These are phyloP conservation scores for Cutaneotrichosporon sp. DNA, from an alignment of 1,284 basidiomycete species.

Conservation along the genomic window DNA sequence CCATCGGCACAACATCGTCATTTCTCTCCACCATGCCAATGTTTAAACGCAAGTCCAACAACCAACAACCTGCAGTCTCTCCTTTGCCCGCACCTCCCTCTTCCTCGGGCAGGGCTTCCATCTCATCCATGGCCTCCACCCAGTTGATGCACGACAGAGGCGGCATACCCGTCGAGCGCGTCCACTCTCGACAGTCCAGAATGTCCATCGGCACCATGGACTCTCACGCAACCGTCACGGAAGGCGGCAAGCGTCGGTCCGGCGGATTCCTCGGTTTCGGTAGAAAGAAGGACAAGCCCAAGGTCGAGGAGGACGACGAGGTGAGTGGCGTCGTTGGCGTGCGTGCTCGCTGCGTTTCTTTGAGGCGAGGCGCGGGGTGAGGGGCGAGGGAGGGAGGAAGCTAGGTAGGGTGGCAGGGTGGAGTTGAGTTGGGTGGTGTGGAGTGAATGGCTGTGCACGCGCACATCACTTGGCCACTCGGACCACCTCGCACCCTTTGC, in stretches of 20 bases:
- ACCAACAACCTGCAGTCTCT: constrained; percentile 4
- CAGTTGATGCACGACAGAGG: constrained; percentile 7
- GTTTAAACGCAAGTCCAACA: constrained; percentile 22
- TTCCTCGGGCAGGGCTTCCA: constrained; percentile 10
- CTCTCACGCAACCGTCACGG: constrained; percentile 15
- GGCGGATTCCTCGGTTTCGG: constrained; percentile 23
- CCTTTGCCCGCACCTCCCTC: constrained; percentile 6
- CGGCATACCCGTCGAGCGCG: constrained; percentile 10
- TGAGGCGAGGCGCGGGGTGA: too few species aligned
- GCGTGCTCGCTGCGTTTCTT: not conserved
- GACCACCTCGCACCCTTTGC: not conserved
- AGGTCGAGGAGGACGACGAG: constrained; percentile 6
- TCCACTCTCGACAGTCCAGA: constrained; percentile 13
- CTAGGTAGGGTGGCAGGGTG: too few species aligned
- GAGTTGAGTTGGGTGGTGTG: not conserved
- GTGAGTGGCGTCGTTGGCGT: constrained; percentile 5
- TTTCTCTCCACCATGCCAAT: constrained; percentile 7
- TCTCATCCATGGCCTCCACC: constrained; percentile 17
- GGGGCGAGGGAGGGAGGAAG: not conserved
- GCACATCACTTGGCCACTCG: not conserved
- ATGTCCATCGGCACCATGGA: constrained; percentile 17
- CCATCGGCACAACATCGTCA: not conserved
- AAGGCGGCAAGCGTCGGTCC: constrained; percentile 21
- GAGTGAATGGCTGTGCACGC: not conserved
- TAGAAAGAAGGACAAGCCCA: constrained; percentile 26